phyloP scores from a whole-genome alignment of 345 rosid genomes.

The Turritis glabra region DNA sequence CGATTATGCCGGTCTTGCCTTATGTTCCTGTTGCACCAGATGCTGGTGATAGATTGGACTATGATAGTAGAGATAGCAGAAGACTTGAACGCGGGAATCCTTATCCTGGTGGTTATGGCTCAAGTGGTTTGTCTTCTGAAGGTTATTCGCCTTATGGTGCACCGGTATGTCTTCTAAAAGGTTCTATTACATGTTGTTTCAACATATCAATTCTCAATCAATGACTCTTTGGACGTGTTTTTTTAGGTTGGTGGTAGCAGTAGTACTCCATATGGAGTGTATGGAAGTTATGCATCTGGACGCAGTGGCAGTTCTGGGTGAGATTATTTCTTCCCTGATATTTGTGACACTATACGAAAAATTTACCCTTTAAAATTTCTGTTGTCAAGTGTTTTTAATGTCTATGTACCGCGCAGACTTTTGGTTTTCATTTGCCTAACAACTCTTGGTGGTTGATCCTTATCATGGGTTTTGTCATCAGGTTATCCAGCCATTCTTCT shows the following conservation, averaged over 20 bases:
- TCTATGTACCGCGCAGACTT: neutral
- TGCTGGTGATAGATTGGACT: slow-evolving; percentile 39
- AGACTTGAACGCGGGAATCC: slow-evolving; percentile 73
- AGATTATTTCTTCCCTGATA: slow-evolving; percentile 35
- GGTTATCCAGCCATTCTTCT: slow-evolving; percentile 84
- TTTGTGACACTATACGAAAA: neutral
- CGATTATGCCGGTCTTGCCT: slow-evolving; percentile 82
- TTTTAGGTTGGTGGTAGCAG: slow-evolving; percentile 72
- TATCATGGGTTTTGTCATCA: slow-evolving; percentile 53
- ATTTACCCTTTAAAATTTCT: neutral
- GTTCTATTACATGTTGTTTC: neutral
- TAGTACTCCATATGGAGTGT: slow-evolving; percentile 71
- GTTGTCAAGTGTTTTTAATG: neutral
- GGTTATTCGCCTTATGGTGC: slow-evolving; percentile 75
- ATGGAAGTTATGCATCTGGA: slow-evolving; percentile 84
- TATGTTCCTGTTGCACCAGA: slow-evolving; percentile 82
- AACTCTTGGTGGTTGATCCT: slow-evolving; percentile 34
- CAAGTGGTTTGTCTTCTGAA: slow-evolving; percentile 62
- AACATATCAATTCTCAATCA: neutral
- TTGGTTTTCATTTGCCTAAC: neutral
- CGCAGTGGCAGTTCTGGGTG: slow-evolving; percentile 81
- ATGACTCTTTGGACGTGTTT: slow-evolving; percentile 25
- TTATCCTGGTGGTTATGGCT: slow-evolving; percentile 73
- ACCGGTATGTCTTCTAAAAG: slow-evolving; percentile 39
- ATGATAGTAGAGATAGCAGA: slow-evolving; percentile 70